These are phyloP conservation scores for Schizosaccharomyces japonicus DNA, from an alignment of 805 yeast genomes.

Conservation along the genomic window DNA sequence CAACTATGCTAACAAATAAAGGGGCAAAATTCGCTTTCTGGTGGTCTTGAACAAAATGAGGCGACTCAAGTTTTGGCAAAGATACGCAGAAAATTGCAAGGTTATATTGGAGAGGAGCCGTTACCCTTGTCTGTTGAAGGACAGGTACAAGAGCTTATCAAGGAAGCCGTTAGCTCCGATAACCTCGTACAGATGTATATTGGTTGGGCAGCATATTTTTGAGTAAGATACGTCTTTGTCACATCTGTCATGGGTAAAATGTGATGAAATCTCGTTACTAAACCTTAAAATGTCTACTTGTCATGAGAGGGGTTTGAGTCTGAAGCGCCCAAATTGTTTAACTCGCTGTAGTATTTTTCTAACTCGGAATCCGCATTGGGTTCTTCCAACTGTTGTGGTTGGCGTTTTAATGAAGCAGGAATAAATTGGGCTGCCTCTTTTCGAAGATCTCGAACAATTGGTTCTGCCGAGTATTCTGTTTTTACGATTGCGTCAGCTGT, in stretches of 20 bases:
- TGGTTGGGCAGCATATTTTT: constrained; percentile 61
- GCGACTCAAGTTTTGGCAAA: constrained; percentile 49
- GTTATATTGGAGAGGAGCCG: constrained; percentile 26
- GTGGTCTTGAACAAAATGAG: constrained; percentile 18
- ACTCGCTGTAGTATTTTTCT: too few species aligned
- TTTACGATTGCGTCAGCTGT: neutral
- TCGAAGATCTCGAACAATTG: constrained; percentile 1
- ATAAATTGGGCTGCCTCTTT: constrained; percentile 3
- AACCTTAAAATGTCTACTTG: too few species aligned
- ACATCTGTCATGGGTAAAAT: too few species aligned
- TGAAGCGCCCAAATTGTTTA: too few species aligned
- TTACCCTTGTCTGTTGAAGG: constrained; percentile 76
- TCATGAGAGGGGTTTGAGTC: too few species aligned
- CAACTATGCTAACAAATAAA: too few species aligned
- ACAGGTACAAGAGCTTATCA: constrained; percentile 71
- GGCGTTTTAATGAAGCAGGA: neutral
- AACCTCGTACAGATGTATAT: constrained; percentile 67
- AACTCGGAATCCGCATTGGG: too few species aligned
- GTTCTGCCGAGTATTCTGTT: constrained; percentile 1
- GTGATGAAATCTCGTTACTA: too few species aligned
- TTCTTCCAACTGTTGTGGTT: too few species aligned
- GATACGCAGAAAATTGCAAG: constrained; percentile 54
- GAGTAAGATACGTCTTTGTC: too few species aligned
- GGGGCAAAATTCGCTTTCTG: neutral
- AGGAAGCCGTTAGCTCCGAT: constrained; percentile 50